phyloP scores from a whole-genome alignment of 345 rosid species.

The Linum usitatissimum region DNA sequence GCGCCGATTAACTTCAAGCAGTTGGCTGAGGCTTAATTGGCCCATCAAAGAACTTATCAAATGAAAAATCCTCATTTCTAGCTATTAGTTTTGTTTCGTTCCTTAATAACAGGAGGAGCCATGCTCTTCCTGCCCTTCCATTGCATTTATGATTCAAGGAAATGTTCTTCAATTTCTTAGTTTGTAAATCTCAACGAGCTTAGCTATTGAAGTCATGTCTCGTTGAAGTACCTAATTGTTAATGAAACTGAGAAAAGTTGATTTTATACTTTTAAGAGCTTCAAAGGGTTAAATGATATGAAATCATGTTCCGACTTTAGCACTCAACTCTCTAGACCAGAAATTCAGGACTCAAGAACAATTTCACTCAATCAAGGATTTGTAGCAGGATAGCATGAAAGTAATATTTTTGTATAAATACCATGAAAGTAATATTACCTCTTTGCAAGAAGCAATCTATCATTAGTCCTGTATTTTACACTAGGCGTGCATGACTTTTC shows the following conservation, averaged over 20 bases:
- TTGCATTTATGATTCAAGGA: background rate
- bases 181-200: background rate
- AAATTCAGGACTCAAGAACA: background rate
- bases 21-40: conserved; percentile 28
- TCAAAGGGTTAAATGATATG: background rate
- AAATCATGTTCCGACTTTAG: background rate
- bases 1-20: conserved; percentile 38
- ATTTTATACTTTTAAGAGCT: background rate
- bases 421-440: too few species aligned
- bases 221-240: too few species aligned
- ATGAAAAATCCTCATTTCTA: too few species aligned
- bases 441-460: background rate
- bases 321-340: background rate
- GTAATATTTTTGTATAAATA: too few species aligned
- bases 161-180: background rate
- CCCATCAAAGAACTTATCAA: background rate
- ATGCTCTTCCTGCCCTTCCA: background rate
- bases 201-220: too few species aligned
- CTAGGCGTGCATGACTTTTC: background rate
- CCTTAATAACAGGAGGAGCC: background rate
- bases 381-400: background rate
- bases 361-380: background rate
- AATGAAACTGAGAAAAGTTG: background rate
- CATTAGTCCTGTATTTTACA: background rate
- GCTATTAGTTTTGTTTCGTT: background rate